phyloP scores from a whole-genome alignment of 768 basidiomycete genomes.

The Tricholomella constricta region DNA sequence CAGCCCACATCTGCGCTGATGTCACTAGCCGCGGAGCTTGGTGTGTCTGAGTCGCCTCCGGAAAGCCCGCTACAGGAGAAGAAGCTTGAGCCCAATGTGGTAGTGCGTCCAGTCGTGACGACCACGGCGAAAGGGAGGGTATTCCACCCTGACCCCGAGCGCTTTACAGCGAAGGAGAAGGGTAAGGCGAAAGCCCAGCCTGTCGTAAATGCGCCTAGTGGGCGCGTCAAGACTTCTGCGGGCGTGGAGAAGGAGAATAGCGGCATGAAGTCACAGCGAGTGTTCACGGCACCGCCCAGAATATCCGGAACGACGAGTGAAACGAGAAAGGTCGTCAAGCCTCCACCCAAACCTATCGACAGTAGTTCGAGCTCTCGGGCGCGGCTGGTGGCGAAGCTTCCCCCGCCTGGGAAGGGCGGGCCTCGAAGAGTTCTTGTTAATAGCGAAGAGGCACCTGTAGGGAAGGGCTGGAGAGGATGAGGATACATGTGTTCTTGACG shows the following conservation, averaged over 20 bases:
- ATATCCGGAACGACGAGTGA: conserved; percentile 20
- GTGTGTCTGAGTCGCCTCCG: conserved; percentile 41
- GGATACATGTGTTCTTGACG: conserved; percentile 10
- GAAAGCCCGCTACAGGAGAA: conserved; percentile 60
- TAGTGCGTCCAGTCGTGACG: conserved; percentile 6
- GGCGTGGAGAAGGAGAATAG: conserved; percentile 33
- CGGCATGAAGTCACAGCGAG: background rate
- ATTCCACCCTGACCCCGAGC: conserved; percentile 32
- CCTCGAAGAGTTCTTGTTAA: conserved; percentile 69
- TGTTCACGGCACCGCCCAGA: conserved; percentile 17
- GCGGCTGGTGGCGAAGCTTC: conserved; percentile 31
- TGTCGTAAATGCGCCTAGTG: conserved; percentile 37
- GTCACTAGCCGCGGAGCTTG: conserved; percentile 49
- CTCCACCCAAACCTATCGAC: conserved; percentile 19
- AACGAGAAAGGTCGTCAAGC: conserved; percentile 21
- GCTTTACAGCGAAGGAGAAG: conserved; percentile 40
- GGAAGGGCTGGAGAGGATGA: conserved; percentile 52
- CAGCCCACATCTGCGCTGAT: conserved; percentile 24
- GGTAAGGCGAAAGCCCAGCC: conserved; percentile 37
- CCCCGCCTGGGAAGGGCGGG: conserved; percentile 42
- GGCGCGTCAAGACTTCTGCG: conserved; percentile 21
- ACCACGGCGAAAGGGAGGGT: conserved; percentile 26
- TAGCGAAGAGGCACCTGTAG: conserved; percentile 58
- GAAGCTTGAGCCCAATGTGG: conserved; percentile 39
- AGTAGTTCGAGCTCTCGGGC: conserved; percentile 21